These are phyloP conservation scores for Chlorella sorokiniana DNA, from an alignment of 139 green algal genomes.

Conservation along the genomic window DNA sequence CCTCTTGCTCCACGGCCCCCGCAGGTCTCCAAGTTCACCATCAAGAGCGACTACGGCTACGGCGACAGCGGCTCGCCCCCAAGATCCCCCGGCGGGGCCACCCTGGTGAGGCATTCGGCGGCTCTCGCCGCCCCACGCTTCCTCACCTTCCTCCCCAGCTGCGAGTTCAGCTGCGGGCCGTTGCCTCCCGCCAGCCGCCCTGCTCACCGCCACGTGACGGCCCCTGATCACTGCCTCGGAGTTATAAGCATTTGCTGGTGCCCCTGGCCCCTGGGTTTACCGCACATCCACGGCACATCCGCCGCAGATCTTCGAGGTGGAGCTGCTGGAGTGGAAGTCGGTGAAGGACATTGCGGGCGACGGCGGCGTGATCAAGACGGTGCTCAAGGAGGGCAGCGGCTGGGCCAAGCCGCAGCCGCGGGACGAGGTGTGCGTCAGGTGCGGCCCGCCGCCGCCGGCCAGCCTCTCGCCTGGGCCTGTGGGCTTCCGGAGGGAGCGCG, in stretches of 20 bases:
- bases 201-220: too few relatives aligned
- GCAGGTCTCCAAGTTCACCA: conserved; percentile 33
- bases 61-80: conserved; percentile 80
- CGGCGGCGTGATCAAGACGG: conserved; percentile 81
- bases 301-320: conserved; percentile 84
- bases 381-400: conserved; percentile 54
- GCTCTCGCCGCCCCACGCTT: too few relatives aligned
- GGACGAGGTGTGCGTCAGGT: conserved; percentile 79
- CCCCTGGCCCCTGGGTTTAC: too few relatives aligned
- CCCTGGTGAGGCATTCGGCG: too few relatives aligned
- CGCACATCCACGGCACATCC: too few relatives aligned
- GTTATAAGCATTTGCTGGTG: too few relatives aligned
- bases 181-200: too few relatives aligned
- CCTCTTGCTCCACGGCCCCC: background rate
- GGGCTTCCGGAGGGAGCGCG: too few relatives aligned
- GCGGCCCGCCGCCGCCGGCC: conserved; percentile 9
- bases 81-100: conserved; percentile 89
- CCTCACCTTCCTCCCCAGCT: too few relatives aligned
- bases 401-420: conserved; percentile 63
- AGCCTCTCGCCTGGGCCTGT: background rate
- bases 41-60: conserved; percentile 91
- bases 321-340: conserved; percentile 89
- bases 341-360: conserved; percentile 82
- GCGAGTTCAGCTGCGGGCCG: too few relatives aligned
- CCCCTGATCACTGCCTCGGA: too few relatives aligned